A percentile compares a stretch with the other conserved stretches of the same genome.
These are phyloP conservation scores for Penicillium sumatraense DNA, from an alignment of 2,329 filamentous ascomycete genomes.

Conservation along the genomic window DNA sequence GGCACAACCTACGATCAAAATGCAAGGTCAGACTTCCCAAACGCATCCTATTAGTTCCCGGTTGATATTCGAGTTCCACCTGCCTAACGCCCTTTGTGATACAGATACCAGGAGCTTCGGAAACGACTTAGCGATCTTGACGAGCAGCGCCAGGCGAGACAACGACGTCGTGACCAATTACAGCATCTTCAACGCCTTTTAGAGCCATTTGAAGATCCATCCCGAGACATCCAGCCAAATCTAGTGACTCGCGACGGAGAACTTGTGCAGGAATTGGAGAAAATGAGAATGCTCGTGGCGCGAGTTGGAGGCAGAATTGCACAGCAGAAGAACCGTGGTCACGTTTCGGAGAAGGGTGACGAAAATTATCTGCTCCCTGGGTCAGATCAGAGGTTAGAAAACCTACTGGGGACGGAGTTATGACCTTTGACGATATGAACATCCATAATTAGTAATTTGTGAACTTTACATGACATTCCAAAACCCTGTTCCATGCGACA, in stretches of 20 bases:
- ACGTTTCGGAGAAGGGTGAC: constrained; percentile 19
- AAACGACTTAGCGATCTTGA: constrained; percentile 52
- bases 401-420: constrained; percentile 37
- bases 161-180: constrained; percentile 53
- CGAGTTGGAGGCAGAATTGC: constrained; percentile 45
- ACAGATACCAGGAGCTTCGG: constrained; percentile 48
- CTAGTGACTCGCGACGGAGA: constrained; percentile 57
- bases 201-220: constrained; percentile 55
- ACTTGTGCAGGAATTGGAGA: constrained; percentile 54
- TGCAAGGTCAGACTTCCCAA: constrained; percentile 33
- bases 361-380: constrained; percentile 29
- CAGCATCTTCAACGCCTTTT: constrained; percentile 52
- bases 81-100: constrained; percentile 27
- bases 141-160: constrained; percentile 49
- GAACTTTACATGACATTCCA: constrained; percentile 10
- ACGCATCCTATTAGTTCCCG: constrained; percentile 2
- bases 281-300: constrained; percentile 53
- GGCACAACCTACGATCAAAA: constrained; percentile 37
- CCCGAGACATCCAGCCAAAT: constrained; percentile 59
- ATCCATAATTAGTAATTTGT: background rate
- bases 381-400: constrained; percentile 40
- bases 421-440: constrained; percentile 34
- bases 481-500: constrained; percentile 16
- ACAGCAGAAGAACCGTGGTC: constrained; percentile 29
- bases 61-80: constrained; percentile 21